A percentile compares a stretch with the other conserved stretches of the same genome.
Evolutionary conservation across 1,284 basidiomycete species (phyloP).

Genomic region (Veloboletus limbatus): DNA sequence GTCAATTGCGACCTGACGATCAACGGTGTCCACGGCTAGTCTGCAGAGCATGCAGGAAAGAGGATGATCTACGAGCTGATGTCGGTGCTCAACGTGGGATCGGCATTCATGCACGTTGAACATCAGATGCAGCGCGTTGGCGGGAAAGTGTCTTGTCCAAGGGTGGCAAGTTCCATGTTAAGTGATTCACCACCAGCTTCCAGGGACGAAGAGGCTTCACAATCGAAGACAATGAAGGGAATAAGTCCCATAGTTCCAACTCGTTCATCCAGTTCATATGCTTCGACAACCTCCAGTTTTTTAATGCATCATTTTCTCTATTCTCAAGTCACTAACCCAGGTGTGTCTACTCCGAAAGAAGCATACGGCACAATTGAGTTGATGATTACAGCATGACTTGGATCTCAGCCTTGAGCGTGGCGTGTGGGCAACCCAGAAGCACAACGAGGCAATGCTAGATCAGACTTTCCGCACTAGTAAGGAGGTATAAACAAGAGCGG

Average conservation of each 20-base stretch:
- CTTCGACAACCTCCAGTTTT: conserved; percentile 74
- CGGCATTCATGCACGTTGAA: conserved; percentile 76
- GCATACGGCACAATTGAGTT: conserved; percentile 3
- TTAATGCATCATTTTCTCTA: conserved; percentile 81
- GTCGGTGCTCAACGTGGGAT: conserved; percentile 89
- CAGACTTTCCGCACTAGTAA: conserved; percentile 87
- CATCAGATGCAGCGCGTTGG: conserved; percentile 45
- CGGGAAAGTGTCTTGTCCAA: conserved; percentile 31
- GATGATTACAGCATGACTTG: conserved; percentile 63
- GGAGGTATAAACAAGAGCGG: conserved; percentile 89
- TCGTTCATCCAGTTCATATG: conserved; percentile 61
- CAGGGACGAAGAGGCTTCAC: conserved; percentile 41
- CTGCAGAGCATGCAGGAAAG: conserved; percentile 79
- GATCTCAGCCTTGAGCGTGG: conserved; percentile 81
- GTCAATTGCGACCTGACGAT: conserved; percentile 63
- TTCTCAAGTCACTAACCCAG: conserved; percentile 84
- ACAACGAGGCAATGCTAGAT: conserved; percentile 88
- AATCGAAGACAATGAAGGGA: background rate
- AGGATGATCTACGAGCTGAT: conserved; percentile 87
- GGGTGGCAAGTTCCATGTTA: background rate
- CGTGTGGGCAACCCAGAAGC: conserved; percentile 89
- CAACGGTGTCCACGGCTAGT: conserved; percentile 76
- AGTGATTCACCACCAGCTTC: conserved; percentile 29
- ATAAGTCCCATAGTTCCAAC: conserved; percentile 18
- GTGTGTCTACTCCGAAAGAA: conserved; percentile 38